A percentile compares a stretch with the other conserved stretches of the same genome.
phyloP scores from a whole-genome alignment of 2,329 filamentous ascomycete genomes.

The Trichoderma oligosporum region DNA sequence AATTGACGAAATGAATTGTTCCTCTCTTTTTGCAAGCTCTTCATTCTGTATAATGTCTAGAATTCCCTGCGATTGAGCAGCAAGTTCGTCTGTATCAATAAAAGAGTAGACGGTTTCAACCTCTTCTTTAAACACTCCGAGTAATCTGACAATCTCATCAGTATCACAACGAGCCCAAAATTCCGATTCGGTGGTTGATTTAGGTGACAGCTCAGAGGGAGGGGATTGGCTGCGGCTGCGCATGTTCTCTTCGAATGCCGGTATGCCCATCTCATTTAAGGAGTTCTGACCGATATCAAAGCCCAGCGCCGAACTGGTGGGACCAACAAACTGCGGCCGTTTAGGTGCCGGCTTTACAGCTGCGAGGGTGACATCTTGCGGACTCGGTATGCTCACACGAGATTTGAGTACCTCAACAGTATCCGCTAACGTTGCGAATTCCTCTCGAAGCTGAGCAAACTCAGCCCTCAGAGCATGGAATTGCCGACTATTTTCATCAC shows the following conservation, averaged over 20 bases:
- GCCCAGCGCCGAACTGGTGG: constrained; percentile 35
- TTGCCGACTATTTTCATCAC: constrained; percentile 13
- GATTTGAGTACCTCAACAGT: constrained; percentile 28
- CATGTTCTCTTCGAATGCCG: constrained; percentile 26
- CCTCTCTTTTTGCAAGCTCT: neutral
- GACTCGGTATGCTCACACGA: constrained; percentile 20
- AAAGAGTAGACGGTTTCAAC: constrained; percentile 38
- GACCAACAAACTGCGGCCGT: constrained; percentile 37
- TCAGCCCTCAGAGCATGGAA: constrained; percentile 29
- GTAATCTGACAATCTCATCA: constrained; percentile 31
- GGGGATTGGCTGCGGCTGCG: constrained; percentile 21
- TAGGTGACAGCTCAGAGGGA: neutral
- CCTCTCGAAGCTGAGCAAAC: constrained; percentile 29
- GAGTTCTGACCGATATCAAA: constrained; percentile 36
- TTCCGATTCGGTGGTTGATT: constrained; percentile 15
- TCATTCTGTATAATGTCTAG: constrained; percentile 24
- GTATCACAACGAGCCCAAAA: constrained; percentile 28
- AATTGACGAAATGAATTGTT: neutral
- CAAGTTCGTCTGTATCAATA: constrained; percentile 30
- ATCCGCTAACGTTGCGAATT: constrained; percentile 30
- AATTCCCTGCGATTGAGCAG: constrained; percentile 27
- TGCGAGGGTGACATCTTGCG: constrained; percentile 19
- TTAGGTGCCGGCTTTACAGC: constrained; percentile 29
- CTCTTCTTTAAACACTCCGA: constrained; percentile 39
- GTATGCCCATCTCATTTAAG: constrained; percentile 36